phyloP scores from a whole-genome alignment of 2,329 filamentous ascomycete genomes.

The Diaporthe sp. region DNA sequence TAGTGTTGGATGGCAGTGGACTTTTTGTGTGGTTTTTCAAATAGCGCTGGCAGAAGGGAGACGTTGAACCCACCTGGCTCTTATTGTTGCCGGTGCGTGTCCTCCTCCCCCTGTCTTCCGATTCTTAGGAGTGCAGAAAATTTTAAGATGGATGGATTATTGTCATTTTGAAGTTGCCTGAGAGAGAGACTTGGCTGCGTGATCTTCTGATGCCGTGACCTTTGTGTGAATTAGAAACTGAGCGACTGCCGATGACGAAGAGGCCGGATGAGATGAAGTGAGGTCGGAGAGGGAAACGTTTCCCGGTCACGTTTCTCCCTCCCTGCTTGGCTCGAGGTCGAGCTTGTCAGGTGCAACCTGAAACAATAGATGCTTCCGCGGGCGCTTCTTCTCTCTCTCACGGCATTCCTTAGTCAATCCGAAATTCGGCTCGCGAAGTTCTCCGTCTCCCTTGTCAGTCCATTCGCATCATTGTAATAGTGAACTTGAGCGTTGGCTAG shows the following conservation, averaged over 20 bases:
- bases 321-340: neutral
- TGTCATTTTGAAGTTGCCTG: neutral
- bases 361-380: slow-evolving; percentile 12
- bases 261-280: neutral
- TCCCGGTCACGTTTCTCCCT: neutral
- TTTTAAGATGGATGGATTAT: slow-evolving; percentile 25
- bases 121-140: slow-evolving; percentile 22
- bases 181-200: neutral
- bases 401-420: neutral
- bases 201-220: neutral
- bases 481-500: neutral
- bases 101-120: slow-evolving; percentile 20
- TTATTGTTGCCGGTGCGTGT: slow-evolving; percentile 8
- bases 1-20: neutral
- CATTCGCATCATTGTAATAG: neutral
- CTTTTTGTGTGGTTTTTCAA: slow-evolving; percentile 14
- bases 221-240: neutral
- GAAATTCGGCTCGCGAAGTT: neutral
- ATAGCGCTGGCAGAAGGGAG: slow-evolving; percentile 18
- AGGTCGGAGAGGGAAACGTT: neutral
- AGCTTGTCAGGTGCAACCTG: neutral
- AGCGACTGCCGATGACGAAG: neutral
- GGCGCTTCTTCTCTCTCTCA: neutral
- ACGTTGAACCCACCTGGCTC: slow-evolving; percentile 7
- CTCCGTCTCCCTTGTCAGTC: neutral